Evolutionary conservation across 2,329 filamentous ascomycete genomes (phyloP).

Genomic region (Aspergillus ochraceoroseus): DNA sequence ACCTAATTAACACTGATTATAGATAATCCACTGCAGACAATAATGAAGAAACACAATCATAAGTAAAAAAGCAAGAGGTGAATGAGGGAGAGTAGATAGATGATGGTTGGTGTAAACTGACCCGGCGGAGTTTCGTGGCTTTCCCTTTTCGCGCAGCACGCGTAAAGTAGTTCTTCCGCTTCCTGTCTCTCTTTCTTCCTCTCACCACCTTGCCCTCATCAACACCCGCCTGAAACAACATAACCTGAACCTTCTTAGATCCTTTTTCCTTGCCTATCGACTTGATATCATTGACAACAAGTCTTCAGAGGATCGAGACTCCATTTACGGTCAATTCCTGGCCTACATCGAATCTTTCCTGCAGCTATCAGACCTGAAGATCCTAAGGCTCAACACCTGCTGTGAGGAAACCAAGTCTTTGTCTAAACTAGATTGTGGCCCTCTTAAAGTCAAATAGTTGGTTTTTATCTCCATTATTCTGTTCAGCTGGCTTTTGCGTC

Average conservation of each 20-base stretch:
- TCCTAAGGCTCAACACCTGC: background rate
- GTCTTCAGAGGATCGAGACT: background rate
- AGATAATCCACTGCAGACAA: too few relatives aligned
- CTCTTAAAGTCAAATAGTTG: too few relatives aligned
- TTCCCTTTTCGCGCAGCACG: slow-evolving; percentile 15
- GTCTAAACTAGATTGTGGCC: too few relatives aligned
- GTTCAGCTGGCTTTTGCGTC: background rate
- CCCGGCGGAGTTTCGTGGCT: slow-evolving; percentile 12
- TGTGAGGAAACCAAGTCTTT: background rate
- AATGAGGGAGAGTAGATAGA: background rate
- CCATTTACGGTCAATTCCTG: background rate
- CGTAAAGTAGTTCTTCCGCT: slow-evolving; percentile 17
- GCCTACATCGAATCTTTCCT: background rate
- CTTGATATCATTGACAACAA: background rate
- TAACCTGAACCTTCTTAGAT: background rate
- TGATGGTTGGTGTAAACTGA: background rate
- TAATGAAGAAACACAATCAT: background rate
- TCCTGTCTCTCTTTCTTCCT: slow-evolving; percentile 12
- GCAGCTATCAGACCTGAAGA: slow-evolving; percentile 5
- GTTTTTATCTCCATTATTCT: too few relatives aligned
- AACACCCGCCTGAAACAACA: slow-evolving; percentile 1
- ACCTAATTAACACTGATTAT: too few relatives aligned
- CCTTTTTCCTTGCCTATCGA: background rate
- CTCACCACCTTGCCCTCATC: slow-evolving; percentile 7
- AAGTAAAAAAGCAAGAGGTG: background rate